A percentile compares a stretch with the other conserved stretches of the same genome.
Conservation (phyloP, 2,329 filamentous ascomycete genomes). For the Apiospora hydei region DNA sequence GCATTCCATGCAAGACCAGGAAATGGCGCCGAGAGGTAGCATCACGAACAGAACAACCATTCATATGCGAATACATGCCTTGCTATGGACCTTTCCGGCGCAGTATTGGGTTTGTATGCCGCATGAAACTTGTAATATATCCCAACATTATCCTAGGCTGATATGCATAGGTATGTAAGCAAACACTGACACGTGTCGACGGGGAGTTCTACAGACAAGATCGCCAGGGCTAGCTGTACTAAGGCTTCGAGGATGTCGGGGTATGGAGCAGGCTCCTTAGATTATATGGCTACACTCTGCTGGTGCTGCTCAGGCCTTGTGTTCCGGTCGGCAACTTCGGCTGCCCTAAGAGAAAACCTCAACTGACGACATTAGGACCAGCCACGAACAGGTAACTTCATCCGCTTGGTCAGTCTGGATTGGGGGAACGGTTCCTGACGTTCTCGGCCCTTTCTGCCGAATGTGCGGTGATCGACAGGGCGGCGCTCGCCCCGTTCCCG, state of each 20-base stretch:
- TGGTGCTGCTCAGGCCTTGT: neutral
- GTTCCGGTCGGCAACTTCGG: conserved; percentile 4
- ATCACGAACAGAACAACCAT: neutral
- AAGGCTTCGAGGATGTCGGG: neutral
- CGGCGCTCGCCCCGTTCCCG: neutral
- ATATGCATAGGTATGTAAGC: neutral
- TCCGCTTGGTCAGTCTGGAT: neutral
- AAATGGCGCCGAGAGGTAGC: neutral
- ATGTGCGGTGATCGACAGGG: neutral
- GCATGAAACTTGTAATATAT: no score
- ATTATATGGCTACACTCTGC: neutral
- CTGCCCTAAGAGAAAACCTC: neutral
- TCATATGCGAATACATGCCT: no score
- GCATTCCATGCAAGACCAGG: neutral
- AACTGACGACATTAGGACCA: neutral
- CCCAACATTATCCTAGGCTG: no score
- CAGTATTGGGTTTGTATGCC: no score
- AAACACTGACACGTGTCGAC: neutral
- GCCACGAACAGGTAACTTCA: neutral
- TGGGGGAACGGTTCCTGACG: neutral
- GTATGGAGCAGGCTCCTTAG: no score
- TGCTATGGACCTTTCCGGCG: neutral
- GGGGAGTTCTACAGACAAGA: neutral
- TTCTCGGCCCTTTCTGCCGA: neutral
- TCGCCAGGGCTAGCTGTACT: neutral